These are phyloP conservation scores for Barbarea vulgaris DNA, from an alignment of 345 rosid genomes.

Conservation along the genomic window DNA sequence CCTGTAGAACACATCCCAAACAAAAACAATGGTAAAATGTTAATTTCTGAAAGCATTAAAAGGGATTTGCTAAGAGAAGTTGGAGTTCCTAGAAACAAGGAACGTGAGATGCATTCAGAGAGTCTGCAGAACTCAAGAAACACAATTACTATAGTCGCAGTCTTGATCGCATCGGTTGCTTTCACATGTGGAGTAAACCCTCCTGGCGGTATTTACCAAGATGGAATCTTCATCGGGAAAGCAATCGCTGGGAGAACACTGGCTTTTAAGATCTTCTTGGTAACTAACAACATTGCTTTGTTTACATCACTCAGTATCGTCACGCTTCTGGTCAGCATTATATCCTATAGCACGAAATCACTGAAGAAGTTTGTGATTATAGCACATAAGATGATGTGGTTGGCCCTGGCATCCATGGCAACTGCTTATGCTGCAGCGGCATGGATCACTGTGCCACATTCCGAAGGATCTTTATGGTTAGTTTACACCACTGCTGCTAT, in stretches of 20 bases:
- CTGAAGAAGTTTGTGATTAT: neutral
- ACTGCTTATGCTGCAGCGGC: neutral
- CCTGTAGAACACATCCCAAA: neutral
- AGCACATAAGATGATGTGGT: neutral
- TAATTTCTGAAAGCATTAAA: neutral
- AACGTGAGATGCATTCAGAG: neutral
- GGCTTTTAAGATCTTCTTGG: neutral
- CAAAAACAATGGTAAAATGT: neutral
- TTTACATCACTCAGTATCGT: neutral
- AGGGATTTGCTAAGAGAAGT: neutral
- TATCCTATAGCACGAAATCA: neutral
- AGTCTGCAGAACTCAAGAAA: neutral
- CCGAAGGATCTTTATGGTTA: neutral
- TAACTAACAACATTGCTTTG: neutral
- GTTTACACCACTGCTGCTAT: neutral
- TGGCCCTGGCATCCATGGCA: neutral
- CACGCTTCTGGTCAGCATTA: neutral
- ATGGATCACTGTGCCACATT: neutral
- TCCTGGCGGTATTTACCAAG: neutral
- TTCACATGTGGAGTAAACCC: neutral
- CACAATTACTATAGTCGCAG: neutral
- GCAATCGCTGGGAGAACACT: neutral
- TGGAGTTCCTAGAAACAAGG: neutral
- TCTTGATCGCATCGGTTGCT: neutral
- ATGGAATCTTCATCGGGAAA: neutral